A percentile compares a stretch with the other conserved stretches of the same genome.
Conservation (phyloP, 148 eudicot genomes). For the Polygonum maritimum region DNA sequence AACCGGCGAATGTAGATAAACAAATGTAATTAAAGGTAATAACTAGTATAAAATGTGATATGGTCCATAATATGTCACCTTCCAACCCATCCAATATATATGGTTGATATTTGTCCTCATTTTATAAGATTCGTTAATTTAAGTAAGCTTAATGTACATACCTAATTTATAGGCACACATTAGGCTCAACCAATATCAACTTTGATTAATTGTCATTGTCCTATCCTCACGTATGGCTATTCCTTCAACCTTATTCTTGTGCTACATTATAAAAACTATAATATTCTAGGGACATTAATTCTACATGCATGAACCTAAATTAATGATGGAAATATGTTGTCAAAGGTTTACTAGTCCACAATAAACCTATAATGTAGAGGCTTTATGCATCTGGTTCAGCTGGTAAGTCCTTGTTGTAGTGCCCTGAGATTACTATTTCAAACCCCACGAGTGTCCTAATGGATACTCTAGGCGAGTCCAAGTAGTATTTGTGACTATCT, state of each 20-base stretch:
- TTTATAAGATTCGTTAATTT: neutral
- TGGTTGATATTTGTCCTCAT: neutral
- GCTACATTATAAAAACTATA: neutral
- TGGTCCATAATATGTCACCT: neutral
- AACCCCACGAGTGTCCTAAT: no score
- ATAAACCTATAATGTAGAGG: no score
- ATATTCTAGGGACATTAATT: neutral
- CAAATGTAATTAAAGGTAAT: neutral
- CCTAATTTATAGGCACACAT: neutral
- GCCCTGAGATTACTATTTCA: no score
- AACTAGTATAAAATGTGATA: neutral
- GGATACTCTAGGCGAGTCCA: no score
- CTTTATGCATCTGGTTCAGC: no score
- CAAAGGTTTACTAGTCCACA: no score
- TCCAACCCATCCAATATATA: neutral
- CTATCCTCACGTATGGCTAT: neutral
- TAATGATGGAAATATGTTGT: neutral
- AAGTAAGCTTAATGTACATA: neutral
- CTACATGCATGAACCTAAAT: neutral
- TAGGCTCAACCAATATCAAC: neutral
- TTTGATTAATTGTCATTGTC: neutral
- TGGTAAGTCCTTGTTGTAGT: no score
- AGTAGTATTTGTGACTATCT: no score
- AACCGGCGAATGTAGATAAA: no score
- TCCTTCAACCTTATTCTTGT: neutral